Base-by-base conservation (phyloP, 129 eudicot species). In the Centaurea solstitialis region DNA sequence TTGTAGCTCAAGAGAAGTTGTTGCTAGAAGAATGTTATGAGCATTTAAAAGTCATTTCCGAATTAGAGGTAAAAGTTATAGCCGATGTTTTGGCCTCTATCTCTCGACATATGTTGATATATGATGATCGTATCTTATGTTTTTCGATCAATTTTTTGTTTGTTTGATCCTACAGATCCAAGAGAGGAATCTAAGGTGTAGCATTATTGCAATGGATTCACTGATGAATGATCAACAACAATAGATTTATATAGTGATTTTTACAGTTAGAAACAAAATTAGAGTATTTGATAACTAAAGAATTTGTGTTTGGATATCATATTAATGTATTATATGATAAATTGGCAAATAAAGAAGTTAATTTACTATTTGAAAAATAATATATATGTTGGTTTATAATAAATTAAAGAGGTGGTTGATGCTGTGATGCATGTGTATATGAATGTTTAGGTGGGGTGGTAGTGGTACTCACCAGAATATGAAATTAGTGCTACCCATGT, bases 1-100 rank as follows among this genome's bases (percentile, higher is more conserved):
- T 93, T 40, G 88, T 85, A 41, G 81, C 83, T 30, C 91, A 86
- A 82, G 98, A 93, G 84, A 93, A 87, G 86, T 86, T 85, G 77
- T 75, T 87, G 28, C 85, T 93, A 67, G 91, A 93, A 79, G 98
- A 89, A 71, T 93, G 91, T 79, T 73, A 86, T 78, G 98, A 93
- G 76, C 85, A 84, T 83, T 89, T 89, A 76, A 79, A 61, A 65
- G 37, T 23, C 73, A 81, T 91, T 82, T 89, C 92, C 1, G 67
- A 38, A 12, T 83, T 93, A 74, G 91, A 91, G 98, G 98, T 93
- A 72, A 87, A 73, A 38, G 1, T 22, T 77, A 21, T 6, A 67
- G 57, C 7, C 59, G 47, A 50, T 26, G 26, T 23, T 43, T 43
- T 20, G 13, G 37, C 33, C 65, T 39, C 40, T 61, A 33, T 33